Evolutionary conservation across 2,329 filamentous ascomycete genomes (phyloP), one percentile per base, ranked within the genome.

Genomic region (Hypoxylon sp.): DNA sequence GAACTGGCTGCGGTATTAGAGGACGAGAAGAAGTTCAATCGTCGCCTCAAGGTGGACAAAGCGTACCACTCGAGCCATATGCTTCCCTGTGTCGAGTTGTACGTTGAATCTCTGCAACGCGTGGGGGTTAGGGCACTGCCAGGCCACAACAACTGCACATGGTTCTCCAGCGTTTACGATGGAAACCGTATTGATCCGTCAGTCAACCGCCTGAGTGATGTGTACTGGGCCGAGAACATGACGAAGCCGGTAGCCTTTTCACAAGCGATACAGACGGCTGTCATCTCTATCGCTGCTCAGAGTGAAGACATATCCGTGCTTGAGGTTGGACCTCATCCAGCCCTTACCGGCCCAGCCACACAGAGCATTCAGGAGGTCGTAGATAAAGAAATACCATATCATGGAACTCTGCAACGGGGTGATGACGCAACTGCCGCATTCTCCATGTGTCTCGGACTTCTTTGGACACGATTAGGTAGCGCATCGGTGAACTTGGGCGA

Each of bases 191-290:
- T 58, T 1, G 22, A 47, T 1, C 43, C 46, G 3, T 32, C 52
- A 6, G 39, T n/a, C n/a, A n/a, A n/a, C n/a, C n/a, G 30, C 2
- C 43, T 68, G 5, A 52, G 56, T 19, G 60, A 39, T 24, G 43
- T 48, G 0, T 84, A 84, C 68, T 85, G 82, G 82, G 70, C 59
- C 0, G 73, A 79, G 24, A 85, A 84, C 64, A 78, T 84, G 78
- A 66, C 73, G 1, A 71, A 75, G 7, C 73, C 81, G 0, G 81
- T 84, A 7, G 4, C 24, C 19, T 20, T 1, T 66, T 66, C 13
- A 30, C 26, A 44, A 0, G 63, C 55, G 2, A 1, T 66, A 3
- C 20, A 6, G 2, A n/a, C n/a, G n/a, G n/a, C n/a, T n/a, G n/a
- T n/a, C n/a, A n/a, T n/a, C n/a, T n/a, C n/a, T n/a, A n/a, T n/a